Conservation (phyloP, 2,329 filamentous ascomycete genomes). For the Talaromyces sp. region DNA sequence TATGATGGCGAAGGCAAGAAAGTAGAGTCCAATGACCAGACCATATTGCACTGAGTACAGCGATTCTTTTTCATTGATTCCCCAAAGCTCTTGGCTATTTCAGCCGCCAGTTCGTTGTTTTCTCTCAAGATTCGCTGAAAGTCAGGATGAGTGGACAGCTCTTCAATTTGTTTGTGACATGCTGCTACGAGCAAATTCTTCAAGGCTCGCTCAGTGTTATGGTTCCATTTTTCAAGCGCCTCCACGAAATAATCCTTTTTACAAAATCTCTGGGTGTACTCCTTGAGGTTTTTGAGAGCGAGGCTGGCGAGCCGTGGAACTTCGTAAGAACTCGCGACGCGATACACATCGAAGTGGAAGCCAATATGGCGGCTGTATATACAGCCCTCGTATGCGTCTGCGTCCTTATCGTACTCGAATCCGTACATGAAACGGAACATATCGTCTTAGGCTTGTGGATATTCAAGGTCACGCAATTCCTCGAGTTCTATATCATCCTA, state of each 20-base stretch:
- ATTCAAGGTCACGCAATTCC: background rate
- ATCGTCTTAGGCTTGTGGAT: background rate
- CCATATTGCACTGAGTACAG: background rate
- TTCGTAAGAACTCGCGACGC: background rate
- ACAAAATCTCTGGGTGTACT: background rate
- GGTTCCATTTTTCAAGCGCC: background rate
- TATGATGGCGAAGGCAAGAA: background rate
- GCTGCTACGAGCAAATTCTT: background rate
- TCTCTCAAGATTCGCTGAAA: background rate
- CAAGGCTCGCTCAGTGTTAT: background rate
- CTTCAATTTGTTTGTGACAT: background rate
- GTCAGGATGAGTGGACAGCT: background rate
- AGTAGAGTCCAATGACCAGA: background rate
- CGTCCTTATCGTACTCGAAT: background rate
- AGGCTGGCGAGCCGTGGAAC: background rate
- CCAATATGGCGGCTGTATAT: rapidly evolving
- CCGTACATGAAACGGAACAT: background rate
- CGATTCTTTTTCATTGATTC: background rate
- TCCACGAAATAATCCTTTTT: background rate
- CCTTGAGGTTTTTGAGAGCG: background rate
- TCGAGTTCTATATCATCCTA: background rate
- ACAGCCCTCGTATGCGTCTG: background rate
- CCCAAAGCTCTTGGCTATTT: background rate
- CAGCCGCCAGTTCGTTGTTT: background rate
- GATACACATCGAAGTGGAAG: background rate